phyloP scores from a whole-genome alignment of 352 stramenopile species.

The Phytophthora capsici region DNA sequence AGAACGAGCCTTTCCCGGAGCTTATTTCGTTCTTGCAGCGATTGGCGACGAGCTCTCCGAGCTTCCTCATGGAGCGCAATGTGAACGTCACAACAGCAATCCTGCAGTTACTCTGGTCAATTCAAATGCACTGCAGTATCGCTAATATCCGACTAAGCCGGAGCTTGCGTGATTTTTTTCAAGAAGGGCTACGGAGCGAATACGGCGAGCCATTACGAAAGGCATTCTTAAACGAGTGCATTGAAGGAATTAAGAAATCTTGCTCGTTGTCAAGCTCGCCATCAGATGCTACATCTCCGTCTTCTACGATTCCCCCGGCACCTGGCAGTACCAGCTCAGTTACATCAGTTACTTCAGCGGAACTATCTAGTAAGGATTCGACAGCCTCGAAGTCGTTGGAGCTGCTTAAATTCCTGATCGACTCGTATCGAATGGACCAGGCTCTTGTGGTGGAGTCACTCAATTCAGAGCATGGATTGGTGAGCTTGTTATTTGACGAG shows the following conservation, averaged over 20 bases:
- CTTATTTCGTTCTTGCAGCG: conserved; percentile 85
- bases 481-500: conserved; percentile 85
- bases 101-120: conserved; percentile 82
- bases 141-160: conserved; percentile 65
- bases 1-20: conserved; percentile 70
- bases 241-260: conserved; percentile 81
- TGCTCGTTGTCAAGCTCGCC: conserved; percentile 46
- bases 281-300: conserved; percentile 19
- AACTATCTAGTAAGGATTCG: conserved; percentile 40
- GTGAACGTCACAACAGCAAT: conserved; percentile 68
- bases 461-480: conserved; percentile 75
- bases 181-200: conserved; percentile 78
- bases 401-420: conserved; percentile 87
- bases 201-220: conserved; percentile 73
- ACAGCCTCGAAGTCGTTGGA: conserved; percentile 79
- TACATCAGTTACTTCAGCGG: conserved; percentile 21
- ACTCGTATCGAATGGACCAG: conserved; percentile 81
- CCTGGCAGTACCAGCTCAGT: conserved; percentile 22
- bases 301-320: conserved; percentile 20
- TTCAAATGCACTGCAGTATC: conserved; percentile 78
- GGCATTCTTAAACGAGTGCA: conserved; percentile 73
- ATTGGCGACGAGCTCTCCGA: conserved; percentile 64
- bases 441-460: conserved; percentile 72
- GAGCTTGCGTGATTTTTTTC: conserved; percentile 81
- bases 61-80: conserved; percentile 77